Base-by-base conservation (phyloP, 139 green algal genomes). In the Deuterostichococcus epilithicus region DNA sequence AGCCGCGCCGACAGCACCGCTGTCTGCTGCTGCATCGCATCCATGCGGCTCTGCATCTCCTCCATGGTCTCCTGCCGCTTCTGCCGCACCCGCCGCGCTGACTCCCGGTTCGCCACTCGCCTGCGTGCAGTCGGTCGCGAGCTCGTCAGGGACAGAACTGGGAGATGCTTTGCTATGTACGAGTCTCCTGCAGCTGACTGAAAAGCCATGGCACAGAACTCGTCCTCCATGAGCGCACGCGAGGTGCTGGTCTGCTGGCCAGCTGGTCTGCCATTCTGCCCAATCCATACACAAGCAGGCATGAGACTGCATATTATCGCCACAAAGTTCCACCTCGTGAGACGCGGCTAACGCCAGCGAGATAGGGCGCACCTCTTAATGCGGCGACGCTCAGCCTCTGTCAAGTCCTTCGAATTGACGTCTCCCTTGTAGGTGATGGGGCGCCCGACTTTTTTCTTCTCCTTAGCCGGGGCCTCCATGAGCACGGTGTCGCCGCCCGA, bases 71-170 rank as follows among this genome's bases (percentile, higher is more conserved):
- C 82, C 23, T 80, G 67, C 15, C 82, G 78, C 71, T 78, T 73
- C 37, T 76, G 63, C 0, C 82, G 74, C 63, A 86, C 82, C 33
- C 82, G 76, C 44, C 82, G 78, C 0, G 82, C 82, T 13, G 75
- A 82, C 75, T 86, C 82, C 26, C 82, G 70, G 76, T 86, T 86
- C 1, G 82, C 82, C 58, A 86, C 84, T n/a, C 82, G 78, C 23
- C 76, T 80, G 76, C 47, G 13, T 13, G 18, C 42, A 52, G 42
- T 8, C 8, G 42, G 42, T 13, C 8, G 42, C 42, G 42, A 23
- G 10, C 8, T 52, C 13, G 42, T 52, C 8, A 52, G 42, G 42
- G 42, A 23, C 13, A 52, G 10, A 52, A 52, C 42, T 8, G 42
- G 10, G 13, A 23, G 10, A 52, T 8, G 42, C 42, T 23, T 52